Conservation (phyloP, 2,329 filamentous ascomycete genomes). For the Aspergillus uvarum region DNA sequence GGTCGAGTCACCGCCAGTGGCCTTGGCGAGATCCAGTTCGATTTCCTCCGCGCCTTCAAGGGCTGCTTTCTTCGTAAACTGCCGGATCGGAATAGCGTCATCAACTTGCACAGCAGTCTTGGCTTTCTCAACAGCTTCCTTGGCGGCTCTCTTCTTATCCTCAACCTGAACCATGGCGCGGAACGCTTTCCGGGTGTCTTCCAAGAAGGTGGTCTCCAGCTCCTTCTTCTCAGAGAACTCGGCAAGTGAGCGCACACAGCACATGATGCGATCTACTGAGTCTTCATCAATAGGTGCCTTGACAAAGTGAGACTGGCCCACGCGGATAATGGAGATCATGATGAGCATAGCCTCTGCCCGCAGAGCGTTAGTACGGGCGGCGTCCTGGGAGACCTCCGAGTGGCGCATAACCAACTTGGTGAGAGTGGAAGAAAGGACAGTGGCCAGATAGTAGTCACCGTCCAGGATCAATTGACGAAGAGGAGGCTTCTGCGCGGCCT, state of each 20-base stretch:
- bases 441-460: constrained; percentile 93
- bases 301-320: constrained; percentile 97
- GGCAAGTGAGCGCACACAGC: constrained; percentile 85
- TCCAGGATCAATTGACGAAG: constrained; percentile 93
- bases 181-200: constrained; percentile 95
- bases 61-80: constrained; percentile 87
- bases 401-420: constrained; percentile 98
- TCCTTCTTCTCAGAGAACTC: constrained; percentile 89
- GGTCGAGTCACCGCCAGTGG: constrained; percentile 82
- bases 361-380: constrained; percentile 85
- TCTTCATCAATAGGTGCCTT: constrained; percentile 97
- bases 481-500: constrained; percentile 93
- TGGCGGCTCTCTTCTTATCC: constrained; percentile 95
- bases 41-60: constrained; percentile 80
- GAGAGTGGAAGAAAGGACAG: constrained; percentile 91
- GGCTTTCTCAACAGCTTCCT: constrained; percentile 87
- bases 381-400: constrained; percentile 83
- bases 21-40: constrained; percentile 86
- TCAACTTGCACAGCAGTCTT: constrained; percentile 95
- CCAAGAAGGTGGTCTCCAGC: constrained; percentile 85
- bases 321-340: constrained; percentile 98
- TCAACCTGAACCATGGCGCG: constrained; percentile 95
- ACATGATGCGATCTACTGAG: constrained; percentile 98
- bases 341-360: constrained; percentile 98
- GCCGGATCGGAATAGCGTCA: constrained; percentile 88